Evolutionary conservation across 257 asterid genomes (phyloP).

Genomic region (Lantana camara): DNA sequence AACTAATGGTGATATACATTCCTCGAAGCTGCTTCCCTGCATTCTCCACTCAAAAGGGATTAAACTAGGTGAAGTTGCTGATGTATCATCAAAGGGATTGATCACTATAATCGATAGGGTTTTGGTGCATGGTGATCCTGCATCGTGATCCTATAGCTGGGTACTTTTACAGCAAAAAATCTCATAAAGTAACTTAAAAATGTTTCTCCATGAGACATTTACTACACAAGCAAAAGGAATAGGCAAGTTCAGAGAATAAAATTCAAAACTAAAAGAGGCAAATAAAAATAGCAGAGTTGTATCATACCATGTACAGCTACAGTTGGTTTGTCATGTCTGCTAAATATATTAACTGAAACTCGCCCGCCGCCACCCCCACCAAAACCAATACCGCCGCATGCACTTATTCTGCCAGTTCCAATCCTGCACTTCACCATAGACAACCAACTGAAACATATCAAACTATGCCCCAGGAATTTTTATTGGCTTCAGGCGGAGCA

Average conservation of each 20-base stretch:
- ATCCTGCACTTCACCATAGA: slow-evolving; percentile 69
- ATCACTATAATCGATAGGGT: neutral
- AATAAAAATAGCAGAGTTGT: slow-evolving; percentile 5
- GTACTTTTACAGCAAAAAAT: slow-evolving; percentile 8
- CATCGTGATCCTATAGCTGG: neutral
- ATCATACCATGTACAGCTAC: slow-evolving; percentile 76
- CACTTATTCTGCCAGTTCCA: slow-evolving; percentile 85
- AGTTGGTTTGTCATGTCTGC: slow-evolving; percentile 90
- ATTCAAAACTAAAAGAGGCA: neutral
- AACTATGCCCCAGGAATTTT: neutral
- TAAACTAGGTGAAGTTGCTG: neutral
- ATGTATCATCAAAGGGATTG: neutral
- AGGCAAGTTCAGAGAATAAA: neutral
- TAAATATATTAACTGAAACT: slow-evolving; percentile 84
- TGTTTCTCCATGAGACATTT: slow-evolving; percentile 9
- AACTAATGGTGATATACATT: neutral
- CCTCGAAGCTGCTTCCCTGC: neutral
- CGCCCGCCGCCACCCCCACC: slow-evolving; percentile 99
- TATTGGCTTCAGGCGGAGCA: neutral
- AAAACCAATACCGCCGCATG: slow-evolving; percentile 93
- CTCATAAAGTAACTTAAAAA: neutral
- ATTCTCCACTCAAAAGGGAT: slow-evolving; percentile 5
- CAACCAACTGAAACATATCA: slow-evolving; percentile 25
- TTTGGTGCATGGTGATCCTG: slow-evolving; percentile 13
- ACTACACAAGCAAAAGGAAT: neutral